Evolutionary conservation across 2,329 filamentous ascomycete species (phyloP).

Genomic region (Alternaria sp.): DNA sequence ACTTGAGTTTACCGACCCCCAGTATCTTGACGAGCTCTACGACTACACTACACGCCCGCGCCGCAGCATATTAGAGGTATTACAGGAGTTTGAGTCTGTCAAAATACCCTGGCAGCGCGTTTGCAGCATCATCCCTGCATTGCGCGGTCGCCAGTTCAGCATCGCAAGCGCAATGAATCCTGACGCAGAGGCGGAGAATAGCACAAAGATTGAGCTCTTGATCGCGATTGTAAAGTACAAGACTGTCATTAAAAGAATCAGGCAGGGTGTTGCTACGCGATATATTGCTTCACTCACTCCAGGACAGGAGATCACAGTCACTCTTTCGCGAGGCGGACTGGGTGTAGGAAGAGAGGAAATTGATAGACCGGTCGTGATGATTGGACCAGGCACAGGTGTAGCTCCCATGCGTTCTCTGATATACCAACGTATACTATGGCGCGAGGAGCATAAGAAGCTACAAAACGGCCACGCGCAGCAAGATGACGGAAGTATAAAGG

Average conservation of each 20-base stretch:
- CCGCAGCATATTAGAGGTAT: slow-evolving; percentile 87
- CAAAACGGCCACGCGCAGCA: background rate
- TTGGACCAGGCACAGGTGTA: slow-evolving; percentile 85
- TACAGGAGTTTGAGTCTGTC: slow-evolving; percentile 87
- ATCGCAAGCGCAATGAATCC: slow-evolving; percentile 74
- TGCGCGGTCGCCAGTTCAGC: slow-evolving; percentile 92
- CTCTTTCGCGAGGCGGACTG: slow-evolving; percentile 61
- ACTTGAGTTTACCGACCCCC: slow-evolving; percentile 78
- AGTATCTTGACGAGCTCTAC: slow-evolving; percentile 88
- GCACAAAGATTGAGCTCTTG: slow-evolving; percentile 71
- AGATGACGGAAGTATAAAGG: slow-evolving; percentile 9
- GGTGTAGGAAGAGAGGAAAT: slow-evolving; percentile 49
- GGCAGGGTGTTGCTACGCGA: slow-evolving; percentile 87
- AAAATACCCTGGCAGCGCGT: slow-evolving; percentile 78
- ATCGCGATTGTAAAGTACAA: slow-evolving; percentile 90
- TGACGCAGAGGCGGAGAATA: slow-evolving; percentile 8
- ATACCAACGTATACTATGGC: slow-evolving; percentile 67
- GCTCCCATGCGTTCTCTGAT: slow-evolving; percentile 83
- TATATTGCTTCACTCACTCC: slow-evolving; percentile 73
- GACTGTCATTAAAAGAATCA: slow-evolving; percentile 81
- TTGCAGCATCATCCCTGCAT: slow-evolving; percentile 75
- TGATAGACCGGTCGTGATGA: slow-evolving; percentile 70
- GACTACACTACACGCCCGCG: slow-evolving; percentile 93
- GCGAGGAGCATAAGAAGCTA: slow-evolving; percentile 20
- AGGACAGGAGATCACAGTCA: slow-evolving; percentile 66